Percentiles rank a stretch among this genome's conserved stretches.
These are phyloP conservation scores for Citrus sinensis DNA, from an alignment of 345 rosid species.

Conservation along the genomic window DVS_A1.0 CM039163.1:41011501-41012000, in stretches of 20 bases:
- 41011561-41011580: slow-evolving; percentile 73
- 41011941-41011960: not conserved
- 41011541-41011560: slow-evolving; percentile 91
- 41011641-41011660: slow-evolving; percentile 83
- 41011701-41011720: slow-evolving; percentile 79
- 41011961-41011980: slow-evolving; percentile 44
- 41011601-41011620: slow-evolving; percentile 84
- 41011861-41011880: slow-evolving; percentile 9
- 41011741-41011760: slow-evolving; percentile 77
- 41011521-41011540: slow-evolving; percentile 99
- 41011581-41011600: slow-evolving; percentile 79
- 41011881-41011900: slow-evolving; percentile 18
- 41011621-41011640: slow-evolving; percentile 78
- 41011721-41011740: slow-evolving; percentile 72
- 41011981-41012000: slow-evolving; percentile 81
- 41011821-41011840: slow-evolving; percentile 99
- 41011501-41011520: slow-evolving; percentile 86
- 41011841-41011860: slow-evolving; percentile 74
- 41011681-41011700: slow-evolving; percentile 95
- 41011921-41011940: not conserved
- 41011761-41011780: slow-evolving; percentile 80
- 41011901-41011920: no score
- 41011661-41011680: slow-evolving; percentile 78
- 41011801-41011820: slow-evolving; percentile 91
- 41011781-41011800: slow-evolving; percentile 86